Evolutionary conservation across 2,329 filamentous ascomycete genomes (phyloP), one percentile per base, ranked within the genome.

Genomic region (Diaporthe batatas): DNA sequence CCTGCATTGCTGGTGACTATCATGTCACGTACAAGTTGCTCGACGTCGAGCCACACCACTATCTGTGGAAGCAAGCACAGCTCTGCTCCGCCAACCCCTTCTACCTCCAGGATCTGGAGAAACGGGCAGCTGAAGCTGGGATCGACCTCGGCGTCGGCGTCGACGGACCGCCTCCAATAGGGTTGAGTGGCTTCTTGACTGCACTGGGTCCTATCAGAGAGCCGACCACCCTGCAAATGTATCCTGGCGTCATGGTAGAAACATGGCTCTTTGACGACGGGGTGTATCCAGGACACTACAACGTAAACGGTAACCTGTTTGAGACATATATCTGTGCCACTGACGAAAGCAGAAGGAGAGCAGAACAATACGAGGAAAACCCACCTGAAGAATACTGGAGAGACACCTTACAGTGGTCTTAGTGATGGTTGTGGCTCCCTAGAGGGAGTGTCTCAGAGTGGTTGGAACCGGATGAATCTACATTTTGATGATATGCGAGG

Each of bases 191-290:
- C 29, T 64, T 64, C 21, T 12, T 49, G 25, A 42, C 44, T 11
- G 59, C 59, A 23, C 44, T 51, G 18, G 59, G 51, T 29, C 44
- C 44, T 11, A 51, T 36, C 16, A 65, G 25, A 65, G 59, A 65
- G 59, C 59, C 59, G 21, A 51, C 59, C 18, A 34, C 29, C 21
- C 23, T 51, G 14, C 59, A 65, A 65, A 65, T 65, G 59, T 36
- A 36, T 18, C 42, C 42, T 18, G 29, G 29, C 44, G 21, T 51
- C 42, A n/a, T 23, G 18, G 12, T 34, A 5, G 44, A 51, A 16
- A 14, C 11, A 18, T 49, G 59, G 44, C 25, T 36, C 11, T 65
- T 36, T 23, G 44, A 65, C 29, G 59, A 65, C 10, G 59, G 59
- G 29, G 4, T 64, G 5, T 65, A 51, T 29, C 59, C 29, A 0